These are phyloP conservation scores for Decorospora gaudefroyi DNA, from an alignment of 2,329 filamentous ascomycete species.

Conservation along the genomic window DNA sequence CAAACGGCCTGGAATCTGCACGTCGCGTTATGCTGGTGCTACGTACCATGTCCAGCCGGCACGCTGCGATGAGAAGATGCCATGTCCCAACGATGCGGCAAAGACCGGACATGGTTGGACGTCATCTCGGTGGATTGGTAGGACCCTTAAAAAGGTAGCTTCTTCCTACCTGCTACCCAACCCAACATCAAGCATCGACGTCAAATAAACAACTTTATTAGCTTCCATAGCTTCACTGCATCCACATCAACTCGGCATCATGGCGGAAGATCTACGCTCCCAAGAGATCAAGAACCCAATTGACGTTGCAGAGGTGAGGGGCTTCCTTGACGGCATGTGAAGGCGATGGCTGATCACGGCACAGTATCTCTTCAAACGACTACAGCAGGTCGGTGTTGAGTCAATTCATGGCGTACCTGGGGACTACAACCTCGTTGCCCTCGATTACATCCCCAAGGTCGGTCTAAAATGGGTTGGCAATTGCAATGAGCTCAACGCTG, in stretches of 20 bases:
- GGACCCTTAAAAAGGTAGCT: constrained; percentile 19
- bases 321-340: constrained; percentile 1
- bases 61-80: constrained; percentile 6
- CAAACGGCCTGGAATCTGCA: constrained; percentile 16
- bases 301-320: constrained; percentile 63
- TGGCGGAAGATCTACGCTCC: constrained; percentile 50
- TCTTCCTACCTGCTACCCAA: no score
- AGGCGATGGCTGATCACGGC: constrained; percentile 11
- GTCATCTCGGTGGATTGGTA: constrained; percentile 9
- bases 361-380: constrained; percentile 48
- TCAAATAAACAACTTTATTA: constrained; percentile 5
- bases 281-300: constrained; percentile 52
- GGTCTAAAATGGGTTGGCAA: constrained; percentile 64
- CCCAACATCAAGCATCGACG: constrained; percentile 19
- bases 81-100: constrained; percentile 22
- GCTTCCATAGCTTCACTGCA: constrained; percentile 3
- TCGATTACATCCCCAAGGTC: constrained; percentile 61
- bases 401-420: constrained; percentile 55
- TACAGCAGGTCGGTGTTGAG: constrained; percentile 51
- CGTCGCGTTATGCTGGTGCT: constrained; percentile 20
- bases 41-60: constrained; percentile 13
- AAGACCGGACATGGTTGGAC: constrained; percentile 18
- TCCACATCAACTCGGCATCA: constrained; percentile 21
- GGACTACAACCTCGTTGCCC: constrained; percentile 54
- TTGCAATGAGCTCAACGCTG: constrained; percentile 64